Conservation (phyloP, 2,329 filamentous ascomycete species). For the Aspergillus viridinutans region DNA sequence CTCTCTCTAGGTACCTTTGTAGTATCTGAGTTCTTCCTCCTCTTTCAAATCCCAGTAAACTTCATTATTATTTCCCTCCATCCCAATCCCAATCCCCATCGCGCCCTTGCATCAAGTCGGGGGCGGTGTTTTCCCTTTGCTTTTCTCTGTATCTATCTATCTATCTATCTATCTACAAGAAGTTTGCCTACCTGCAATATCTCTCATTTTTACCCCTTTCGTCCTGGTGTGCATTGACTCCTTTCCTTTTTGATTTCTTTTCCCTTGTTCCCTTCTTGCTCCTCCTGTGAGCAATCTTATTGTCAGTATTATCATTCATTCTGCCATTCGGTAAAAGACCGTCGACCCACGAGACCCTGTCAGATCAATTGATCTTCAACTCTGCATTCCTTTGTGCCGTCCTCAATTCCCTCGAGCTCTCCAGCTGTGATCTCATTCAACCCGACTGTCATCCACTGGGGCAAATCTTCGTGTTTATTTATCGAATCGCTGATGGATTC, state of each 20-base stretch:
- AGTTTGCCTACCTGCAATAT: background rate
- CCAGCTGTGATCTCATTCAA: background rate
- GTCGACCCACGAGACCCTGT: background rate
- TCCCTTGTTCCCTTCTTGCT: background rate
- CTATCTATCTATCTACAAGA: slow-evolving; percentile 1
- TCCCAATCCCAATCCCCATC: background rate
- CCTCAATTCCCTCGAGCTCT: background rate
- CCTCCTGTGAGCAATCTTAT: background rate
- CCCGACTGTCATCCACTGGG: background rate
- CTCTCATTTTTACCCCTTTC: slow-evolving; percentile 5
- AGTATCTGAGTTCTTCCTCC: background rate
- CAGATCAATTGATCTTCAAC: background rate
- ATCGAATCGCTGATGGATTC: slow-evolving; percentile 15
- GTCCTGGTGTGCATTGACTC: slow-evolving; percentile 1
- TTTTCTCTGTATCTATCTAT: background rate
- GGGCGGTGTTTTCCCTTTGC: background rate
- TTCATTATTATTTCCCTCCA: background rate
- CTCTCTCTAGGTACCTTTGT: too few relatives aligned
- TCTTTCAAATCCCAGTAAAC: background rate
- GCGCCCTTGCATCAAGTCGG: background rate
- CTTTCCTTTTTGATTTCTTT: slow-evolving; percentile 3
- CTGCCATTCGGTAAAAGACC: background rate
- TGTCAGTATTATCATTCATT: background rate
- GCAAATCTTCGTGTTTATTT: background rate
- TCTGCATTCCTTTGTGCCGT: background rate